These are phyloP conservation scores for Paramecium octaurelia DNA, from an alignment of 73 alveolate species.

Conservation along the genomic window DNA sequence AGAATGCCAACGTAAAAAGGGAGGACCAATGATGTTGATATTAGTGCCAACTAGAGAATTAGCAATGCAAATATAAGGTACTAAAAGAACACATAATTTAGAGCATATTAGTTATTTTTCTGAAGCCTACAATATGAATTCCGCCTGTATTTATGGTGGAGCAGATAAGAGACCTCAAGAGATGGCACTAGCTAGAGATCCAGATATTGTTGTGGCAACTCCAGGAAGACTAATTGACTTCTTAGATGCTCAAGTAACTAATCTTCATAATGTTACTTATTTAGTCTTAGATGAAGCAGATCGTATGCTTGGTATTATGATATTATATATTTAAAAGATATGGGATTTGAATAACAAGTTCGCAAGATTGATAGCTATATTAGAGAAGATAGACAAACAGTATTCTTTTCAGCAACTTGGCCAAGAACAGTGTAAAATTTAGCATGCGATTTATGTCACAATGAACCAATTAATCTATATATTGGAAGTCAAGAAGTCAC, in stretches of 20 bases:
- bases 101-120: slow-evolving; percentile 79
- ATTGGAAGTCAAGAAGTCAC: slow-evolving; percentile 58
- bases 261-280: slow-evolving; percentile 82
- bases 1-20: slow-evolving; percentile 78
- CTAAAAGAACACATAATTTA: slow-evolving; percentile 57
- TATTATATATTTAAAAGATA: slow-evolving; percentile 60
- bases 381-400: slow-evolving; percentile 80
- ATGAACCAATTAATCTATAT: slow-evolving; percentile 67
- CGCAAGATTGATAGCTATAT: slow-evolving; percentile 66
- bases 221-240: slow-evolving; percentile 98
- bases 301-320: slow-evolving; percentile 81
- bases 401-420: slow-evolving; percentile 91
- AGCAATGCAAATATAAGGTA: slow-evolving; percentile 78
- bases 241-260: slow-evolving; percentile 85
- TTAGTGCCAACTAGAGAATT: slow-evolving; percentile 97
- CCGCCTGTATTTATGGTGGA: slow-evolving; percentile 95
- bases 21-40: slow-evolving; percentile 95
- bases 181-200: slow-evolving; percentile 76
- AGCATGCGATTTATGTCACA: slow-evolving; percentile 72
- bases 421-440: slow-evolving; percentile 78
- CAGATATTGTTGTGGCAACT: slow-evolving; percentile 95
- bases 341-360: slow-evolving; percentile 87
- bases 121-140: slow-evolving; percentile 64
- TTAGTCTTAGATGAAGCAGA: slow-evolving; percentile 98
- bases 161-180: slow-evolving; percentile 77